Evolutionary conservation across 2,329 filamentous ascomycete genomes (phyloP).

Genomic region (Fusarium annulatum): DNA sequence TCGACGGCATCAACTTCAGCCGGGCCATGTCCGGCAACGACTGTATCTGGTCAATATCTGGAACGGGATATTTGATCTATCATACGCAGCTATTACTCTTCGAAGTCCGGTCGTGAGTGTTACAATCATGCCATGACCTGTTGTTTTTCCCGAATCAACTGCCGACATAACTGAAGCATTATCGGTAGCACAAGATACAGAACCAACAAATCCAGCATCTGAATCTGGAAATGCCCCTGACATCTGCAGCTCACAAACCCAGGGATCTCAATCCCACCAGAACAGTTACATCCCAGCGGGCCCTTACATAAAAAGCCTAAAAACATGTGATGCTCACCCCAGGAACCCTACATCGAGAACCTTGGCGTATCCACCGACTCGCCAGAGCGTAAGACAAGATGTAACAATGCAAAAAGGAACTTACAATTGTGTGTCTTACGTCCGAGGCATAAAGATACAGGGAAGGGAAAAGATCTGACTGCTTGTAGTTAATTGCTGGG

Average conservation of each 20-base stretch:
- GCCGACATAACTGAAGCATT: background rate
- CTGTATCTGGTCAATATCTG: background rate
- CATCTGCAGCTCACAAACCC: background rate
- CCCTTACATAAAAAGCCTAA: background rate
- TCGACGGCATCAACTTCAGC: background rate
- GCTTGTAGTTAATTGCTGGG: background rate
- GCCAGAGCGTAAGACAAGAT: background rate
- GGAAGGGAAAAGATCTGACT: background rate
- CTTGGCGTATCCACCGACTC: background rate
- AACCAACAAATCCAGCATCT: background rate
- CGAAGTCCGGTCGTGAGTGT: background rate
- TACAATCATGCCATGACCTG: background rate
- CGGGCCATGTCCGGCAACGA: too few species aligned
- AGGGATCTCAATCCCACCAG: background rate
- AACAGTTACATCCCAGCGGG: slow-evolving; percentile 3
- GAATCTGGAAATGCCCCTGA: background rate
- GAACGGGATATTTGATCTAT: background rate
- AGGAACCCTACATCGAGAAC: background rate
- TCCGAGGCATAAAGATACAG: background rate
- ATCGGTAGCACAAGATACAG: background rate
- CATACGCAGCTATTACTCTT: background rate
- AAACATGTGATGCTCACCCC: slow-evolving; percentile 2
- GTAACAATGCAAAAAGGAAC: background rate
- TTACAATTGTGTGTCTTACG: background rate
- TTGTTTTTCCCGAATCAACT: background rate